Evolutionary conservation across 2,329 filamentous ascomycete genomes (phyloP).

Genomic region (Fusarium aywerte): DNA sequence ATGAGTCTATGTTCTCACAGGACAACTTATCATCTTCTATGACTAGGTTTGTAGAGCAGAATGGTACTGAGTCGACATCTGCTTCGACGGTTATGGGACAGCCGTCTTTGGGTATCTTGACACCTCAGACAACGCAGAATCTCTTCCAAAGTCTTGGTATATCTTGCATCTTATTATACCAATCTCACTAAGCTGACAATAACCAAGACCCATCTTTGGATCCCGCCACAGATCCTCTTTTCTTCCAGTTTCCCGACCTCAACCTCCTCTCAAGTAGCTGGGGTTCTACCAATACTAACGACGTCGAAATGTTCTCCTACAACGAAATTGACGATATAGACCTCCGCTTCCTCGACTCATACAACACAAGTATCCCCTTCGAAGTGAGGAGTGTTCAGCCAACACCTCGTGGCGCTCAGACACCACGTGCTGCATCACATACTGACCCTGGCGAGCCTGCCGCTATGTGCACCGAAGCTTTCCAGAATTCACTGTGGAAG

Average conservation of each 20-base stretch:
- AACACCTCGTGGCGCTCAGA: conserved; percentile 18
- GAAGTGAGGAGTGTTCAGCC: conserved; percentile 35
- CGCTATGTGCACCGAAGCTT: conserved; percentile 41
- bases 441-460: conserved; percentile 29
- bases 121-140: conserved; percentile 20
- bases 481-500: conserved; percentile 45
- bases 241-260: conserved; percentile 34
- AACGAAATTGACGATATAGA: conserved; percentile 49
- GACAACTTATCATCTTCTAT: conserved; percentile 1
- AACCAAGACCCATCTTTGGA: conserved; percentile 8
- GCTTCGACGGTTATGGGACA: conserved; percentile 16
- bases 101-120: conserved; percentile 13
- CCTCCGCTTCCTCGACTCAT: conserved; percentile 48
- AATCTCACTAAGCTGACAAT: neutral
- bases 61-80: neutral
- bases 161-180: rapidly evolving
- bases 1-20: conserved; percentile 7
- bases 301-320: conserved; percentile 17
- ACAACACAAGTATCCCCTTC: conserved; percentile 48
- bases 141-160: conserved; percentile 29
- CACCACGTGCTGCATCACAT: conserved; percentile 9
- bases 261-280: conserved; percentile 37
- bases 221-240: conserved; percentile 10
- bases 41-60: neutral
- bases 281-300: conserved; percentile 1